Base-by-base conservation (phyloP, 202 grass and related monocot genomes). In the Alloteropsis angusta region DNA sequence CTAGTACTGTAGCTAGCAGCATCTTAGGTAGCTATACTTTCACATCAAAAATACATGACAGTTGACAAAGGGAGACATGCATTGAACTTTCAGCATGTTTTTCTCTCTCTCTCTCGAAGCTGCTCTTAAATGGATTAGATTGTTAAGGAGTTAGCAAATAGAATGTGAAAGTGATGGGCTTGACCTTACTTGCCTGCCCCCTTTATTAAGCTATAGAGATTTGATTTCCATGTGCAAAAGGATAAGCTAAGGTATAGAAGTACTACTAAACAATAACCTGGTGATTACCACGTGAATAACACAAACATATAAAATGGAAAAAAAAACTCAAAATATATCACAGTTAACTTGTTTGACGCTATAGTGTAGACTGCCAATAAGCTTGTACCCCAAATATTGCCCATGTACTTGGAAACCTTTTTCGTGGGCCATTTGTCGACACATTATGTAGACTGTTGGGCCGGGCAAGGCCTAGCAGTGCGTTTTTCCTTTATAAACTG, bases 71-170 rank as follows among this genome's bases (percentile, higher is more conserved):
- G 9, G 8, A 8, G 25, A 4, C 9, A 65, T 65, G 47, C 58
- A 46, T 71, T 57, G 38, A 28, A 71, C 74, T 61, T 41, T 56
- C 68, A 9, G 47, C 6, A 49, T 18, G 47, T 21, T 60, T 56
- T 26, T 38, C n/a, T n/a, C n/a, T n/a, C n/a, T 30, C 28, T 54
- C 28, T 30, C 59, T 65, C 66, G 28, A 78, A 77, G 42, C 11
- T 65, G 6, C 19, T 30, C 68, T 79, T 70, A 65, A 79, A 79
- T 65, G 75, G 76, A 85, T 80, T 74, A 66, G 83, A 49, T 66
- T 66, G 60, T 50, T 45, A 63, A 79, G 18, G 58, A 73, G 59
- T 58, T 49, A 73, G 23, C 65, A 78, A 53, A 9, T 67, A 48
- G 30, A 57, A 67, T 9, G 19, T 9, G 60, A 80, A 67, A 49